Conservation (phyloP, 805 yeast species). For the Nakazawaea ernobii region DNA sequence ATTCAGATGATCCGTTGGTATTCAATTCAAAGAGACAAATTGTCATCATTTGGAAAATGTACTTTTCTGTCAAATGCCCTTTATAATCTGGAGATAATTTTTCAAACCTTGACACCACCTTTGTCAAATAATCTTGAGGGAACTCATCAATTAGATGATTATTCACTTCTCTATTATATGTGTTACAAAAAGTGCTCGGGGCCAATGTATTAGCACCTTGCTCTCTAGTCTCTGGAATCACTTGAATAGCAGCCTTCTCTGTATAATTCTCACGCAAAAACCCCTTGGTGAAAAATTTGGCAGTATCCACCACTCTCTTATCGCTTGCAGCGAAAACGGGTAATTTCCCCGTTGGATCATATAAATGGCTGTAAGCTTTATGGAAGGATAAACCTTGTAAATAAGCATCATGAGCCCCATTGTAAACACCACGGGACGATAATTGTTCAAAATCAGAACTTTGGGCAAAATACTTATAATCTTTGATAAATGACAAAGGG, state of each 20-base stretch:
- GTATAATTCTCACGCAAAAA: constrained; percentile 43
- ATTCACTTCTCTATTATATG: constrained; percentile 21
- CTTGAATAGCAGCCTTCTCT: constrained; percentile 27
- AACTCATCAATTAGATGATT: constrained; percentile 22
- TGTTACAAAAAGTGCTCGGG: constrained; percentile 40
- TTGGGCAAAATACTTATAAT: constrained; percentile 38
- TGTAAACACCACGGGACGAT: constrained; percentile 42
- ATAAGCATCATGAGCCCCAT: constrained; percentile 46
- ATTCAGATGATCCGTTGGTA: constrained; percentile 39
- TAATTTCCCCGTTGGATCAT: constrained; percentile 27
- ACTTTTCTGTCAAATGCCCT: constrained; percentile 27
- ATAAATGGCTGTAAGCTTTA: constrained; percentile 42
- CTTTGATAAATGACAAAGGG: constrained; percentile 39
- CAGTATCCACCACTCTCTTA: constrained; percentile 50
- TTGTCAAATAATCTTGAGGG: constrained; percentile 24
- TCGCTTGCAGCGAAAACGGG: constrained; percentile 53
- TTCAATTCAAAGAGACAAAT: constrained; percentile 48
- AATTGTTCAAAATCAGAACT: constrained; percentile 43
- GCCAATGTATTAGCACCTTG: constrained; percentile 59
- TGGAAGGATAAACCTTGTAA: constrained; percentile 45
- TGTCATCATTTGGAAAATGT: constrained; percentile 34
- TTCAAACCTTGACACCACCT: constrained; percentile 26
- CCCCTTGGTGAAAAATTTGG: constrained; percentile 52
- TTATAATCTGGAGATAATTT: constrained; percentile 32
- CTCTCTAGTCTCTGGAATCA: constrained; percentile 38